Base-by-base conservation (phyloP, 306 rosid genomes). In the Gleditsia sinensis region DNA sequence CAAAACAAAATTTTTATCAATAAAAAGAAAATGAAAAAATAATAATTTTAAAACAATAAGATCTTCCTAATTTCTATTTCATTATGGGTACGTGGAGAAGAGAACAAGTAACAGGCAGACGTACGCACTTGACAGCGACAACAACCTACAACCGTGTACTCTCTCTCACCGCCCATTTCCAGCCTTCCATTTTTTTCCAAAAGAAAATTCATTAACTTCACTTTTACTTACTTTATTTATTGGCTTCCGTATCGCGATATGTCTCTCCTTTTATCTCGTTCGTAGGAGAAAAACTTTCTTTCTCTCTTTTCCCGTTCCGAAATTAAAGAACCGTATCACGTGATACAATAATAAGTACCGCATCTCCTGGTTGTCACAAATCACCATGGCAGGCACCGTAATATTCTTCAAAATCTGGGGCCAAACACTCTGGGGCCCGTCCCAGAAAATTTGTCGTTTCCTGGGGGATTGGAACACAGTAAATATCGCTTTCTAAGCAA, bases 371-470 rank as follows among this genome's bases (percentile, higher is more conserved):
- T 36, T 62, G 83, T 59, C 75, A 36, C 20, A 45, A 40, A 70
- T 51, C 28, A 51, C 24, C 1, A 49, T 85, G 98, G 98, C 88
- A 88, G 0, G 0, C 0, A n/a, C 33, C 55, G 98, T 88, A 91
- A 88, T 80, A 80, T 20, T 43, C 1, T 0, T 0, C 10, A 5
- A 80, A 76, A 7, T 61, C 16, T 16, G 28, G 86, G 92, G 80
- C 28, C 57, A 86, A 72, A 13, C 2, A 6, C 56, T 39, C 1
- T 0, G 17, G 74, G 57, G 63, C 76, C 63, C 42, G 14, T 53
- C 77, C 82, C 1, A 63, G 53, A 79, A 82, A 83, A 67, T 79
- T 85, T 85, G 98, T 88, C 93, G 91, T 91, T 82, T 78, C 67
- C 75, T 50, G 68, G 73, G 77, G 90, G 91, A 87, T 88, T 81